Evolutionary conservation across 352 stramenopile genomes (phyloP).

Genomic region (Phytophthora palmivora): DNA sequence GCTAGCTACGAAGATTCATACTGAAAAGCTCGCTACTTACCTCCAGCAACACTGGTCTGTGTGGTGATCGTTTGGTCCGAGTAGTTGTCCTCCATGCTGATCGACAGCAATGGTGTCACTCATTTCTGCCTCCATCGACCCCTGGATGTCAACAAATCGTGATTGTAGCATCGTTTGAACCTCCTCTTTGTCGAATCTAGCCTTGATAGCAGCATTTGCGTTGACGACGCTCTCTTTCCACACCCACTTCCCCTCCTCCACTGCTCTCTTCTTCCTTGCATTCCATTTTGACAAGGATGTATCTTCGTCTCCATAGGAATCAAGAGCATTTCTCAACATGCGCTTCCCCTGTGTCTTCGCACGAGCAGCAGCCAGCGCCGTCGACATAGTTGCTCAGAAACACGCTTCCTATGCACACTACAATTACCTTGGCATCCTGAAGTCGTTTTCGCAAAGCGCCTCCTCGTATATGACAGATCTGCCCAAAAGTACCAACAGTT

Average conservation of each 20-base stretch:
- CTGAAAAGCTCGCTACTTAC: constrained; percentile 14
- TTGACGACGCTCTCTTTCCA: constrained; percentile 51
- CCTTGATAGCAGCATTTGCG: constrained; percentile 48
- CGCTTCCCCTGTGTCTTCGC: constrained; percentile 76
- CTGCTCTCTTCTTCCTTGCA: constrained; percentile 49
- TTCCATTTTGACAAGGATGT: constrained; percentile 66
- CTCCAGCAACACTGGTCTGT: constrained; percentile 47
- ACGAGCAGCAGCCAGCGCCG: constrained; percentile 57
- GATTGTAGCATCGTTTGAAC: constrained; percentile 36
- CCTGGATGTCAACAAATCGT: constrained; percentile 45
- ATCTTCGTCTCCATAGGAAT: constrained; percentile 57
- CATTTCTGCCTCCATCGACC: constrained; percentile 49
- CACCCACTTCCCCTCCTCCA: constrained; percentile 45
- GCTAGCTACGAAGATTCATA: not conserved
- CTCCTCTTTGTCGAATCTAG: constrained; percentile 43
- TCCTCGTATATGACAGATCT: constrained; percentile 2
- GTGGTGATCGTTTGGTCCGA: constrained; percentile 1
- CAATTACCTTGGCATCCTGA: not conserved
- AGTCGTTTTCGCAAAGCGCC: constrained; percentile 1
- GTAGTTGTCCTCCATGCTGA: constrained; percentile 23
- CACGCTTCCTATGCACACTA: not conserved
- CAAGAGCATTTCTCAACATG: constrained; percentile 66
- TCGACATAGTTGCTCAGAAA: constrained; percentile 52
- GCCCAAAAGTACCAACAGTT: constrained; percentile 19
- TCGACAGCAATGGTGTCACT: constrained; percentile 26